Conservation (phyloP, 495 filamentous ascomycete genomes). For the Aspergillus coremiiformis region DNA sequence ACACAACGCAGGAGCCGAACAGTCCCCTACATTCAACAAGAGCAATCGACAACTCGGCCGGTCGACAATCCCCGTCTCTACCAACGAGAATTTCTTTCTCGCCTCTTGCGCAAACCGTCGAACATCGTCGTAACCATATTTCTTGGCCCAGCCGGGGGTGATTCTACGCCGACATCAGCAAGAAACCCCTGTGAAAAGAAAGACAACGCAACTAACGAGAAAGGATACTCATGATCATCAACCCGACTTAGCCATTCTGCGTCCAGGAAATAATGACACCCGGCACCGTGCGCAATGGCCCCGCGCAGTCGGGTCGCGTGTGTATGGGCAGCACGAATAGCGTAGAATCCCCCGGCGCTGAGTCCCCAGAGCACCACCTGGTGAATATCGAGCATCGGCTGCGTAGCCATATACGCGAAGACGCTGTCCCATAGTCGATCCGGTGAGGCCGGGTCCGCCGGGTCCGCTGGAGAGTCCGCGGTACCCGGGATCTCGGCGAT, state of each 20-base stretch:
- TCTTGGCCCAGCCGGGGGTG: conserved; percentile 57
- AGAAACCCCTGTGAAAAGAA: background rate
- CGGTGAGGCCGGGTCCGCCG: conserved; percentile 42
- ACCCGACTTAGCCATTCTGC: conserved; percentile 56
- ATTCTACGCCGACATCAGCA: conserved; percentile 32
- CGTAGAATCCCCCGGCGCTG: conserved; percentile 71
- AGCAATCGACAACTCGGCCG: conserved; percentile 56
- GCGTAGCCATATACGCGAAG: conserved; percentile 55
- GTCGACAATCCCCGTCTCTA: conserved; percentile 61
- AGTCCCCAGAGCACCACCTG: conserved; percentile 65
- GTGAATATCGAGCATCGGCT: conserved; percentile 52
- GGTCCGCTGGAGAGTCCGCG: conserved; percentile 65
- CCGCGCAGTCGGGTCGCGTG: conserved; percentile 50
- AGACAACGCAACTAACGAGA: conserved; percentile 44
- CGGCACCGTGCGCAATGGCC: conserved; percentile 67
- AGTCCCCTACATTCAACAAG: conserved; percentile 54
- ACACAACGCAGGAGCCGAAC: background rate
- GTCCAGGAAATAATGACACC: conserved; percentile 62
- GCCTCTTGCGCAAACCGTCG: conserved; percentile 54
- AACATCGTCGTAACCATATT: conserved; percentile 57
- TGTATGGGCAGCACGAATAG: conserved; percentile 64
- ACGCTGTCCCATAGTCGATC: conserved; percentile 51
- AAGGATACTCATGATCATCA: conserved; percentile 74
- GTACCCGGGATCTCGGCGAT: conserved; percentile 74
- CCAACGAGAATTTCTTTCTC: conserved; percentile 63